Evolutionary conservation across 2,329 filamentous ascomycete species (phyloP).

Genomic region (Verticillium klebahnii): DNA sequence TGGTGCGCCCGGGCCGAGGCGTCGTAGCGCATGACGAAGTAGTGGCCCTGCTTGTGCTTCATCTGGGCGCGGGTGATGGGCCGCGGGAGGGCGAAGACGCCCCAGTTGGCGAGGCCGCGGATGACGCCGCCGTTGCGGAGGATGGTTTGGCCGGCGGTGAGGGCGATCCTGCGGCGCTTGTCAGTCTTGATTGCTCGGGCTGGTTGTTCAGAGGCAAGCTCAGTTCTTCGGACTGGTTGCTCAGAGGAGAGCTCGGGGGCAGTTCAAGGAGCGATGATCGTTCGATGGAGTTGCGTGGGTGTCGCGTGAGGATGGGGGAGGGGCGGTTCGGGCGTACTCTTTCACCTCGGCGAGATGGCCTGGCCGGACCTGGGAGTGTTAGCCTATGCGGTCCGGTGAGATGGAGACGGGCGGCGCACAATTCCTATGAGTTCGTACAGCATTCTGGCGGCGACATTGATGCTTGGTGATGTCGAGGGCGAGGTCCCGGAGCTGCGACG

Average conservation of each 20-base stretch:
- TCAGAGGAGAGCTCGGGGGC: too few species aligned
- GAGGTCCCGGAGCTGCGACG: background rate
- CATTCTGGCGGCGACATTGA: slow-evolving; percentile 55
- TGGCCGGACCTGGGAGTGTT: slow-evolving; percentile 69
- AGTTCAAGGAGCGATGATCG: background rate
- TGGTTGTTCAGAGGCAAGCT: background rate
- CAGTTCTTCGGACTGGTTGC: background rate
- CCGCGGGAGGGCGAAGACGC: slow-evolving; percentile 80
- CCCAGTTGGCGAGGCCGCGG: slow-evolving; percentile 93
- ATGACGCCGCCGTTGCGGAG: slow-evolving; percentile 83
- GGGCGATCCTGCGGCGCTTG: slow-evolving; percentile 64
- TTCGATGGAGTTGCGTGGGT: background rate
- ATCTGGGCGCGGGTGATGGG: slow-evolving; percentile 76
- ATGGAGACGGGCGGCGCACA: slow-evolving; percentile 50
- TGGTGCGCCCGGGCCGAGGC: slow-evolving; percentile 68
- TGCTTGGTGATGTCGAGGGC: slow-evolving; percentile 1
- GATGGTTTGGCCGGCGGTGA: slow-evolving; percentile 76
- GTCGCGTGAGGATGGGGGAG: slow-evolving; percentile 2
- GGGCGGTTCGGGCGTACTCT: slow-evolving; percentile 60
- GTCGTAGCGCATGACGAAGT: slow-evolving; percentile 98
- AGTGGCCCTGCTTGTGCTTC: slow-evolving; percentile 80
- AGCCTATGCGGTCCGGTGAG: background rate
- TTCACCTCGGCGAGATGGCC: slow-evolving; percentile 88
- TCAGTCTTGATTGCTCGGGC: background rate
- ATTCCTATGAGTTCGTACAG: slow-evolving; percentile 97